Percentiles rank a stretch among this genome's conserved stretches.
Evolutionary conservation across 352 stramenopile species (phyloP).

Genomic region (Pythium angustatum): DNA sequence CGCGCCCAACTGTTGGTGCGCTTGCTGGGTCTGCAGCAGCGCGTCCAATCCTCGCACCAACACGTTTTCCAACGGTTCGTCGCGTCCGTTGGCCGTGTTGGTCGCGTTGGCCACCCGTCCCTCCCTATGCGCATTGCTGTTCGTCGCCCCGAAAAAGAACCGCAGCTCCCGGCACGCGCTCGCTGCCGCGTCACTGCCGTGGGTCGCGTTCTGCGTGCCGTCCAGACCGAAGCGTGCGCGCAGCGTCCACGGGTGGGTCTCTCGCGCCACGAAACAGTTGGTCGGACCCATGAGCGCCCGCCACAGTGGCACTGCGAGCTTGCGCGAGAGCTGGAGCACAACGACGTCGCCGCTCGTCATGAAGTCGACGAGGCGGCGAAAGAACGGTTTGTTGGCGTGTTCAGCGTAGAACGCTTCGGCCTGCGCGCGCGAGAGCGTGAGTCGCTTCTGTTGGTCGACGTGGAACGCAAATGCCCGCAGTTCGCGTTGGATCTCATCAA

Average conservation of each 20-base stretch:
- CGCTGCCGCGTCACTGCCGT: slow-evolving; percentile 64
- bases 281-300: slow-evolving; percentile 77
- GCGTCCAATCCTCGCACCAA: slow-evolving; percentile 43
- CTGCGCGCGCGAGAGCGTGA: slow-evolving; percentile 46
- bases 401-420: slow-evolving; percentile 64
- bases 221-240: slow-evolving; percentile 80
- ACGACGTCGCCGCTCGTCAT: slow-evolving; percentile 76
- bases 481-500: slow-evolving; percentile 38
- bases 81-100: too few species aligned
- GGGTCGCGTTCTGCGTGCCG: slow-evolving; percentile 77
- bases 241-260: slow-evolving; percentile 55
- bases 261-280: slow-evolving; percentile 52
- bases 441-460: slow-evolving; percentile 40
- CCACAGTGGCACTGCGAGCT: slow-evolving; percentile 65
- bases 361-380: slow-evolving; percentile 51
- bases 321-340: slow-evolving; percentile 44
- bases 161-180: slow-evolving; percentile 66
- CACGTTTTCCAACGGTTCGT: slow-evolving; percentile 36
- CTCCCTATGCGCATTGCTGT: slow-evolving; percentile 6
- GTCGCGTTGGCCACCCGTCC: too few species aligned
- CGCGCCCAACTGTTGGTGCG: slow-evolving; percentile 16
- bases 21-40: slow-evolving; percentile 26
- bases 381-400: slow-evolving; percentile 63
- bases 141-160: slow-evolving; percentile 69
- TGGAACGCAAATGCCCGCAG: slow-evolving; percentile 53